Evolutionary conservation across 352 stramenopile genomes (phyloP).

Genomic region (Aphanomyces astaci): DNA sequence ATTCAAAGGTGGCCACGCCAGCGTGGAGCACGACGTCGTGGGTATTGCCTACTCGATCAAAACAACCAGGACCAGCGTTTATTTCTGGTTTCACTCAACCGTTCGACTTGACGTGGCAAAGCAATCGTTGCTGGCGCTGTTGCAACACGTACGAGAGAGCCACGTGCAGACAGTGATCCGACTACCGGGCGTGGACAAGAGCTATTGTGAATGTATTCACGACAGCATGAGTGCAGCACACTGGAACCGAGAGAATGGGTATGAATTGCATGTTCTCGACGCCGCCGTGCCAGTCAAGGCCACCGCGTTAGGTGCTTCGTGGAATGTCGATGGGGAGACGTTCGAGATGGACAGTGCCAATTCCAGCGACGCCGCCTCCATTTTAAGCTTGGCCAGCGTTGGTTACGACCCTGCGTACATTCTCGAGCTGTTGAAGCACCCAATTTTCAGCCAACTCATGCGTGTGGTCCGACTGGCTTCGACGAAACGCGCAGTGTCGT

Average conservation of each 20-base stretch:
- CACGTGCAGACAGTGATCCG: not conserved
- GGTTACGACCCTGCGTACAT: slow-evolving; percentile 16
- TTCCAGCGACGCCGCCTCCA: not conserved
- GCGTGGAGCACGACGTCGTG: not conserved
- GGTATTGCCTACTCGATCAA: not conserved
- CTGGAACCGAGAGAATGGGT: not conserved
- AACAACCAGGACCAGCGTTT: not conserved
- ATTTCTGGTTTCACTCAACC: not conserved
- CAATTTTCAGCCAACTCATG: slow-evolving; percentile 8
- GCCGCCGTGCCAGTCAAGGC: not conserved
- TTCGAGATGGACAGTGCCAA: slow-evolving; percentile 9
- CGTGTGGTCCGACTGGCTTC: slow-evolving; percentile 1
- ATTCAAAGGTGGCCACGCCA: not conserved
- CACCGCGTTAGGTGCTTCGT: not conserved
- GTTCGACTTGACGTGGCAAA: not conserved
- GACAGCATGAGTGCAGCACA: not conserved
- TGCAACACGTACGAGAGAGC: not conserved
- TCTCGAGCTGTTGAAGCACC: not conserved
- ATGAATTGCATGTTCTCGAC: not conserved
- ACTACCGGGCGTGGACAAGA: not conserved
- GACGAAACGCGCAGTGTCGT: slow-evolving; percentile 8
- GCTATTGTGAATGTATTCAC: not conserved
- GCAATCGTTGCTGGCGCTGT: not conserved
- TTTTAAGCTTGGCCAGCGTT: slow-evolving; percentile 1
- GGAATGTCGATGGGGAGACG: not conserved